phyloP scores from a whole-genome alignment of 1,284 basidiomycete genomes.

The Cryptococcus sp. region DNA sequence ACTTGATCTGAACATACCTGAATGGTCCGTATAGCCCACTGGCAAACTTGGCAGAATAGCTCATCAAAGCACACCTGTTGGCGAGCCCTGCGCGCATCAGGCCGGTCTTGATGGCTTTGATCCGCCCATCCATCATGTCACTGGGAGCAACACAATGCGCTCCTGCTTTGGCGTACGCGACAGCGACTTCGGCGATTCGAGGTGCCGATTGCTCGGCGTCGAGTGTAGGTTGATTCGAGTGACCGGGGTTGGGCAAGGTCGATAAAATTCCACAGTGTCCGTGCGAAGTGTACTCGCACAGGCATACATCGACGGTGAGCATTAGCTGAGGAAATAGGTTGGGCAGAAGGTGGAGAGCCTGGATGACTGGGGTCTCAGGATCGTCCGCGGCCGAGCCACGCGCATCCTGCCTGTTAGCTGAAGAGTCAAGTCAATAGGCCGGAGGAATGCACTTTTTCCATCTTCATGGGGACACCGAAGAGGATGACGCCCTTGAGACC shows the following conservation, averaged over 20 bases:
- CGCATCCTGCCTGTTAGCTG: conserved; percentile 64
- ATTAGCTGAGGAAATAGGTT: conserved; percentile 74
- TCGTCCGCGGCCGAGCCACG: conserved; percentile 87
- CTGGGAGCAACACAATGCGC: conserved; percentile 97
- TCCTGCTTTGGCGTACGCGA: conserved; percentile 88
- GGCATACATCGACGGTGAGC: conserved; percentile 91
- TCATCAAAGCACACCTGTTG: conserved; percentile 89
- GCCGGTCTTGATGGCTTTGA: conserved; percentile 80
- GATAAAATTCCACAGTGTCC: conserved; percentile 88
- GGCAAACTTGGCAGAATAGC: conserved; percentile 98
- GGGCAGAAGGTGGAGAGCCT: conserved; percentile 74
- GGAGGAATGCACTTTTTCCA: conserved; percentile 67
- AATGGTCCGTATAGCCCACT: conserved; percentile 97
- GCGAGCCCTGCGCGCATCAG: conserved; percentile 77
- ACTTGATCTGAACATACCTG: conserved; percentile 56
- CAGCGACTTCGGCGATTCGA: conserved; percentile 86
- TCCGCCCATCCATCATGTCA: conserved; percentile 99
- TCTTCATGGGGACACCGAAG: conserved; percentile 87
- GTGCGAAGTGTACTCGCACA: conserved; percentile 99
- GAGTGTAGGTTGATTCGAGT: conserved; percentile 40
- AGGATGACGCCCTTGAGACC: conserved; percentile 89
- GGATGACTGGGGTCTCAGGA: conserved; percentile 84
- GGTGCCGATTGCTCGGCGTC: conserved; percentile 69
- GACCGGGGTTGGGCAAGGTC: conserved; percentile 33
- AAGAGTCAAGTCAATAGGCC: no score